phyloP scores from a whole-genome alignment of 331 rosid species.

The Telfairia occidentalis region DNA sequence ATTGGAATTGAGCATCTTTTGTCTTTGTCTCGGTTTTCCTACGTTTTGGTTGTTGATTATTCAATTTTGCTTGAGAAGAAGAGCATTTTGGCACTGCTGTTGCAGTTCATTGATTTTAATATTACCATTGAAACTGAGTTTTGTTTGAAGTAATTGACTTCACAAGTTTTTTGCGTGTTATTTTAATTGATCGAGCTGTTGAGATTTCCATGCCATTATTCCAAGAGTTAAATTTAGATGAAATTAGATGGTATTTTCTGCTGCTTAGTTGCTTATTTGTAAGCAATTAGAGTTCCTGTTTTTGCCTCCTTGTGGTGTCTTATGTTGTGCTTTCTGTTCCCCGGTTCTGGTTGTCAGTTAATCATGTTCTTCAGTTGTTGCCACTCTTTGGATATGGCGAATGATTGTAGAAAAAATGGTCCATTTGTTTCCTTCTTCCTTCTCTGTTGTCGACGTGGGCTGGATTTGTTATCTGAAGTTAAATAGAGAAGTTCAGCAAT shows the following conservation, averaged over 20 bases:
- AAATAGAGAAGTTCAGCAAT: too few species aligned
- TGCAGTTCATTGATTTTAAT: background rate
- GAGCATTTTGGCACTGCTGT: constrained; percentile 6
- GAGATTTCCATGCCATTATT: background rate
- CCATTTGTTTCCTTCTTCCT: background rate
- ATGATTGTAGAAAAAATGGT: background rate
- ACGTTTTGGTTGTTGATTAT: constrained; percentile 1
- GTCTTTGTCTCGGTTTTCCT: constrained; percentile 1
- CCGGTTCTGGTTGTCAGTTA: background rate
- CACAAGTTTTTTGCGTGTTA: background rate
- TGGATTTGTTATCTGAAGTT: too few species aligned
- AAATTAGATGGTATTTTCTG: background rate
- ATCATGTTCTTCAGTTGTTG: too few species aligned
- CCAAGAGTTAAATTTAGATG: background rate
- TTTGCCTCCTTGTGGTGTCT: background rate
- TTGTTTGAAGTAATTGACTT: background rate
- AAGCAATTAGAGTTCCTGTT: background rate
- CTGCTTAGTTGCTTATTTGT: background rate
- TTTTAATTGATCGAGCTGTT: background rate
- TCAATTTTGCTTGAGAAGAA: constrained; percentile 7
- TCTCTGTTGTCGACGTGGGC: background rate
- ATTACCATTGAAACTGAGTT: background rate
- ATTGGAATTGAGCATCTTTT: constrained; percentile 7
- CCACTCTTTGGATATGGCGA: background rate
- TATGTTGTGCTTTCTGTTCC: background rate